A percentile compares a stretch with the other conserved stretches of the same genome.
Evolutionary conservation across 176 grass and related monocot genomes (phyloP).

Genomic region (Aegilops speltoides): DNA sequence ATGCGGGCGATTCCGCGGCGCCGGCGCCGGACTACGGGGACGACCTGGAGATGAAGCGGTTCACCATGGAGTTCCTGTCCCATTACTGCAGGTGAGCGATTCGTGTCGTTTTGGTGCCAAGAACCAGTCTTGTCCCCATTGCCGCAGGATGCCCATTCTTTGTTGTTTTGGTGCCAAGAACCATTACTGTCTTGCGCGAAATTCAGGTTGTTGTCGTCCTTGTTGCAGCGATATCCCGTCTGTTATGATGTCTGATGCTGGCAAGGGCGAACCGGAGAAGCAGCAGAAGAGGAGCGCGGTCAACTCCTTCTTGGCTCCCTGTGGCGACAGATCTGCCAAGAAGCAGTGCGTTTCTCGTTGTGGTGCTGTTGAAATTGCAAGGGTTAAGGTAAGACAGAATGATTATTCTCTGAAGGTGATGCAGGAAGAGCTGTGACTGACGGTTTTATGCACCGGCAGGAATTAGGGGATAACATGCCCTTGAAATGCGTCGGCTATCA

Average conservation of each 20-base stretch:
- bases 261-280: slow-evolving; percentile 35
- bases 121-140: slow-evolving; percentile 9
- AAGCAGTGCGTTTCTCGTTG: slow-evolving; percentile 36
- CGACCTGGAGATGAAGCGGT: slow-evolving; percentile 58
- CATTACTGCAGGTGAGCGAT: slow-evolving; percentile 65
- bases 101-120: slow-evolving; percentile 14
- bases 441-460: slow-evolving; percentile 26
- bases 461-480: slow-evolving; percentile 14
- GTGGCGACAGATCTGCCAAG: slow-evolving; percentile 52
- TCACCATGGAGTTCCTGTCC: slow-evolving; percentile 69
- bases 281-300: slow-evolving; percentile 59
- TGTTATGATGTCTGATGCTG: slow-evolving; percentile 29
- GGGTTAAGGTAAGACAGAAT: slow-evolving; percentile 20
- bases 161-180: neutral
- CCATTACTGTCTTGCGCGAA: neutral
- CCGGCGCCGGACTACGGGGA: neutral
- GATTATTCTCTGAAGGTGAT: neutral
- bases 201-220: neutral
- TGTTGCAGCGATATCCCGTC: slow-evolving; percentile 38
- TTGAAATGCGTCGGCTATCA: neutral
- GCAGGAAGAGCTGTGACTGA: neutral
- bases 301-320: slow-evolving; percentile 40
- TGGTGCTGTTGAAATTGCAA: neutral
- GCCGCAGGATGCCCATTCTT: neutral
- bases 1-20: neutral